phyloP scores from a whole-genome alignment of 2,329 filamentous ascomycete genomes.

The Ceratocystis eucalypticola region DNA sequence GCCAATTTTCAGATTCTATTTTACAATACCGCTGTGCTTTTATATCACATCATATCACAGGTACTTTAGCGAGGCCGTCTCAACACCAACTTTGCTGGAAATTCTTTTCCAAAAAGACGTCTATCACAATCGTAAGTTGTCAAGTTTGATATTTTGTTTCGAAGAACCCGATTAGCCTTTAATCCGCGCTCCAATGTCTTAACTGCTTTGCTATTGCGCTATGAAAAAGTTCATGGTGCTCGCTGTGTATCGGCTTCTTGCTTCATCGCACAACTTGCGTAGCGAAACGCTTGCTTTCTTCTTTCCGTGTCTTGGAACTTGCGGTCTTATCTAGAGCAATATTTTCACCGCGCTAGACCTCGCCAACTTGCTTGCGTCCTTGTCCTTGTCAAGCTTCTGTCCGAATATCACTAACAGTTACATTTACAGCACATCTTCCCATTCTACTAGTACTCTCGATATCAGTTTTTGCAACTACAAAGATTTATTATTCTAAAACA shows the following conservation, averaged over 20 bases:
- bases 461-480: neutral
- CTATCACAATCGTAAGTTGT: neutral
- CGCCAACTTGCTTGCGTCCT: neutral
- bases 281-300: neutral
- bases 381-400: neutral
- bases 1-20: too few species aligned
- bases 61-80: neutral
- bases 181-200: neutral
- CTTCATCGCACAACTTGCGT: neutral
- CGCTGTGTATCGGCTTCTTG: neutral
- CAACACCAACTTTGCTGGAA: neutral
- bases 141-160: neutral
- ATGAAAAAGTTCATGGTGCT: neutral
- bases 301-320: conserved; percentile 1
- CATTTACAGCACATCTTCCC: neutral
- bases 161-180: neutral
- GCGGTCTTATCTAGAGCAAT: neutral
- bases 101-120: neutral
- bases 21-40: too few species aligned
- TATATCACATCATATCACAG: too few species aligned
- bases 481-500: neutral
- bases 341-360: neutral
- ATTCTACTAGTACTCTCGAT: neutral
- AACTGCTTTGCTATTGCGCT: neutral
- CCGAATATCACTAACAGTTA: neutral